Evolutionary conservation across 169 alveolate genomes (phyloP), one percentile per base, ranked within the genome.

Genomic region (Cryptosporidium sp.): DNA sequence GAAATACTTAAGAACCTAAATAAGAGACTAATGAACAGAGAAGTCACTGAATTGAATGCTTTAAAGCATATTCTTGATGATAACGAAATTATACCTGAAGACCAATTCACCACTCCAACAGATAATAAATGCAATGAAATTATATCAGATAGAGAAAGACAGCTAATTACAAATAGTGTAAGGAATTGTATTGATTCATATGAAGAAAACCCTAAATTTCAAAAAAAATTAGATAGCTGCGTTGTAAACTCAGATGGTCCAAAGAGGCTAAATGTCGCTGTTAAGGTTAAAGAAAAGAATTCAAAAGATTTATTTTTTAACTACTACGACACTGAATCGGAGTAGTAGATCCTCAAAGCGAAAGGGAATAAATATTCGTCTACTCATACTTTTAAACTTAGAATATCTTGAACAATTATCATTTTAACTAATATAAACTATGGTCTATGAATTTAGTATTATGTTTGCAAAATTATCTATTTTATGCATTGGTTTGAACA

Each of bases 1-100:
- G 89, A 80, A 31, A 21, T 42, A 26, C 31, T 80, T 0, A 80
- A 51, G 62, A 80, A 39, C 9, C 23, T 80, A 16, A 80, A 80
- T 37, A 80, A 80, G 62, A 42, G 89, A n/a, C 23, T 80, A 44
- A 80, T 80, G 89, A 80, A 80, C 10, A 60, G 89, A 10, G 89
- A 80, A 6, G 69, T 44, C 12, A 60, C 75, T 9, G 89, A 80
- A 37, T 44, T 62, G 65, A 48, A 80, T 42, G 75, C 89, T 26
- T 65, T 80, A 26, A 60, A 80, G 26, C 26, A 31, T 39, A 14
- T 80, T 6, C 18, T 42, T 1, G 70, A 62, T 26, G 67, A 62
- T 16, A 33, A 48, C 35, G 53, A 65, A 3, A 16, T 33, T 65
- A 7, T 37, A 65, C 72, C 33, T 35, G 48, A 33, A 6, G 12